A percentile compares a stretch with the other conserved stretches of the same genome.
Evolutionary conservation across 495 filamentous ascomycete genomes (phyloP).

Genomic region (Pyronema omphalodes): DNA sequence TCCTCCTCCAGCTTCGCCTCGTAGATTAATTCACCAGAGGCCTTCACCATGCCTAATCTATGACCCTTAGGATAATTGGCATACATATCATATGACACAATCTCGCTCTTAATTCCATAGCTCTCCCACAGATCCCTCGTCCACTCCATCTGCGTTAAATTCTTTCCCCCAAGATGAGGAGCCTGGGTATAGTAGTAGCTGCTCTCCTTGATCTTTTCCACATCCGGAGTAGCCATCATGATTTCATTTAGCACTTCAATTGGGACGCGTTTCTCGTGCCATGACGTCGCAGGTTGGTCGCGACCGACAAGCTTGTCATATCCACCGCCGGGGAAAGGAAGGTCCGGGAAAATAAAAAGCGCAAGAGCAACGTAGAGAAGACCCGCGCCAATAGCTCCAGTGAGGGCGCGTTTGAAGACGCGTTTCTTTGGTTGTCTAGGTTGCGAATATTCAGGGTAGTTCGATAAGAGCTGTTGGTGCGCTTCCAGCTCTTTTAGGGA

Average conservation of each 20-base stretch:
- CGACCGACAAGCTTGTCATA: neutral
- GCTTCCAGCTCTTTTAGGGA: neutral
- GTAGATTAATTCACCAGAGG: slow-evolving; percentile 9
- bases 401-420: neutral
- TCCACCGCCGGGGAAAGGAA: neutral
- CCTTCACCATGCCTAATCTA: slow-evolving; percentile 56
- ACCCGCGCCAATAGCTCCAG: neutral
- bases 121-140: slow-evolving; percentile 70
- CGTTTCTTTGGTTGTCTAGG: neutral
- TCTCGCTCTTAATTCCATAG: slow-evolving; percentile 50
- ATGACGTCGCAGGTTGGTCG: neutral
- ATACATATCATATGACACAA: slow-evolving; percentile 75
- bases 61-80: slow-evolving; percentile 77
- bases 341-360: neutral
- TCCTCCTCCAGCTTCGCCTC: slow-evolving; percentile 46
- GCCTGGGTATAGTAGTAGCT: slow-evolving; percentile 80
- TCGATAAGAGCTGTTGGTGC: neutral
- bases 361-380: neutral
- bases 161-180: slow-evolving; percentile 75
- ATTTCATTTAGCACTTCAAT: neutral
- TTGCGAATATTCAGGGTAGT: neutral
- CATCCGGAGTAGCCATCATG: neutral
- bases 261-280: neutral
- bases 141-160: slow-evolving; percentile 71
- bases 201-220: slow-evolving; percentile 38